Evolutionary conservation across 306 rosid genomes (phyloP).

Genomic region (Crotalaria pallida): DNA sequence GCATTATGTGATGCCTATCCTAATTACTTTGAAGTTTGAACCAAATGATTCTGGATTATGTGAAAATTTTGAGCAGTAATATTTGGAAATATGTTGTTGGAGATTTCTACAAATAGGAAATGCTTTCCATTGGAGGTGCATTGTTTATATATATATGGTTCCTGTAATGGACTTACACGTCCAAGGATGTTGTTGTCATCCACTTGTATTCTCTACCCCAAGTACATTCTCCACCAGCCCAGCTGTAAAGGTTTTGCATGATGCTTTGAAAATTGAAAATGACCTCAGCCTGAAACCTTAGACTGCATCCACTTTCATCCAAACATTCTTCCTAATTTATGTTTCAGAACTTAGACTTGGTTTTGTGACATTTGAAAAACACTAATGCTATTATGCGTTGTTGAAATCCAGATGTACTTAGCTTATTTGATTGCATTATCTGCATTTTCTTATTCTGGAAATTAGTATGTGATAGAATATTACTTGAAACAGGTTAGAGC

Average conservation of each 20-base stretch:
- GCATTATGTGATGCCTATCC: background rate
- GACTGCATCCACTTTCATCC: constrained; percentile 22
- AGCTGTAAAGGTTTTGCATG: constrained; percentile 31
- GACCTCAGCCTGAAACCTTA: constrained; percentile 29
- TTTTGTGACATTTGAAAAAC: too few species aligned
- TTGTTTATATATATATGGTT: constrained; percentile 20
- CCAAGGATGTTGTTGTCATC: constrained; percentile 26
- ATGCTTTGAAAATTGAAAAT: constrained; percentile 32
- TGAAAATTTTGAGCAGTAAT: constrained; percentile 12
- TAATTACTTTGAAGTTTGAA: constrained; percentile 13
- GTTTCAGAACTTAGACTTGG: background rate
- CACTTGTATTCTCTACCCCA: constrained; percentile 20
- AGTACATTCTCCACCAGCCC: constrained; percentile 28
- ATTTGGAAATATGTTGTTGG: constrained; percentile 27
- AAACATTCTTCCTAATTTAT: constrained; percentile 4
- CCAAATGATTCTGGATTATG: constrained; percentile 4
- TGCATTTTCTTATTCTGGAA: too few species aligned
- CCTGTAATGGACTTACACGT: constrained; percentile 23
- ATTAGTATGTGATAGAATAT: background rate
- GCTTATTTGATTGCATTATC: too few species aligned
- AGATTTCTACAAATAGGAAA: constrained; percentile 23
- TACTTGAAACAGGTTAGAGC: background rate
- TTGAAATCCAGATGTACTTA: too few species aligned
- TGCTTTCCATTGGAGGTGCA: constrained; percentile 27
- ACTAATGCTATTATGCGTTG: too few species aligned